Conservation (phyloP, 495 filamentous ascomycete genomes). For the Baudoinia panamericana region DNA sequence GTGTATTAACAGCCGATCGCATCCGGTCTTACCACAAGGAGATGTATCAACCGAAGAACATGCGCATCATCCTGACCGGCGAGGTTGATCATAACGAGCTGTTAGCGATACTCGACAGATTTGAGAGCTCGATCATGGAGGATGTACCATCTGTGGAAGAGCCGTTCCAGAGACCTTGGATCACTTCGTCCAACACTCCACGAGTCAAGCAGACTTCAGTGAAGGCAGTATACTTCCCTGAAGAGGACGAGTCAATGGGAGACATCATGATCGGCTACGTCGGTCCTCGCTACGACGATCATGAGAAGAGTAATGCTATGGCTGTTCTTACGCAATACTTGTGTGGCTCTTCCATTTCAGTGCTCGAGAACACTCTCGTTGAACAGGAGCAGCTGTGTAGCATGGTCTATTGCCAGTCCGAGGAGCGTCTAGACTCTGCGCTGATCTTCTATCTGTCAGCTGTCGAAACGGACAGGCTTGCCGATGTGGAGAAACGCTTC, state of each 20-base stretch:
- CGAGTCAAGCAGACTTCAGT: constrained; percentile 53
- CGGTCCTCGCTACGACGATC: constrained; percentile 64
- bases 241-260: constrained; percentile 87
- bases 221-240: constrained; percentile 78
- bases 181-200: constrained; percentile 68
- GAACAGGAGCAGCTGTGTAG: constrained; percentile 88
- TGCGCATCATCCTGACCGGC: constrained; percentile 79
- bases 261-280: constrained; percentile 75
- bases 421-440: constrained; percentile 64
- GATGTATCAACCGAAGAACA: constrained; percentile 97
- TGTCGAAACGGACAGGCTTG: constrained; percentile 76
- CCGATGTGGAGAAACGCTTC: constrained; percentile 68
- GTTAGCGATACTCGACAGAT: constrained; percentile 65
- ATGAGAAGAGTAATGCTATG: constrained; percentile 43
- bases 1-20: constrained; percentile 70
- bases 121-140: constrained; percentile 74
- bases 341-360: constrained; percentile 78
- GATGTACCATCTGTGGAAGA: constrained; percentile 60
- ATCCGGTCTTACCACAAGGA: constrained; percentile 86
- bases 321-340: constrained; percentile 71
- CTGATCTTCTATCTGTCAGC: constrained; percentile 72
- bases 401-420: constrained; percentile 59
- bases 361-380: constrained; percentile 83
- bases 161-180: constrained; percentile 80
- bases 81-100: constrained; percentile 76